phyloP scores from a whole-genome alignment of 1,284 basidiomycete genomes.

The Cystobasidium sp. region DNA sequence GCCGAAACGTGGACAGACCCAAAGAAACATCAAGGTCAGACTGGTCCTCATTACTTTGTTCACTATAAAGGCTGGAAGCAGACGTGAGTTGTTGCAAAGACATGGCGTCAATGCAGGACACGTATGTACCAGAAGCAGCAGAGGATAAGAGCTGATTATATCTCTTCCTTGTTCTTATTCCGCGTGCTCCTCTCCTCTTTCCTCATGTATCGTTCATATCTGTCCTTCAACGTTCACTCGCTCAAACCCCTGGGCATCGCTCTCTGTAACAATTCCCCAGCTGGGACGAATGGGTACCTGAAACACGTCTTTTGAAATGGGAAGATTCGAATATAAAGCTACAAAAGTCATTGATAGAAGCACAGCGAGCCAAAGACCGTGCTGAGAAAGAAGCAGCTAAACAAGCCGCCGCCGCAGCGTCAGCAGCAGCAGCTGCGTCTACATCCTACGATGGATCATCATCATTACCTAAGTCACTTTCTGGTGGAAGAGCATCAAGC shows the following conservation, averaged over 20 bases:
- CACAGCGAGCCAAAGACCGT: slow-evolving; percentile 63
- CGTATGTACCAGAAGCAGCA: no score
- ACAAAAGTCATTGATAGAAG: slow-evolving; percentile 64
- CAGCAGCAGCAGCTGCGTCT: slow-evolving; percentile 41
- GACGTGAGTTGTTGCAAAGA: slow-evolving; percentile 66
- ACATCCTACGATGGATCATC: slow-evolving; percentile 51
- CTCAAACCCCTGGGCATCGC: no score
- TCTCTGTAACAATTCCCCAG: slow-evolving; percentile 58
- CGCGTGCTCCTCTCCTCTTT: slow-evolving; percentile 19
- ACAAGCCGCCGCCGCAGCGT: slow-evolving; percentile 45
- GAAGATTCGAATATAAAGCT: slow-evolving; percentile 82
- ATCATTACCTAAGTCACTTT: neutral
- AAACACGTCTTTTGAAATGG: slow-evolving; percentile 78
- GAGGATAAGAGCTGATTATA: no score
- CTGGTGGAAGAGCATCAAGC: slow-evolving; percentile 10
- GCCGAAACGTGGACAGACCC: slow-evolving; percentile 74
- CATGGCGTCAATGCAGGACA: no score
- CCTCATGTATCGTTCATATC: neutral
- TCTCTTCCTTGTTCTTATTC: neutral
- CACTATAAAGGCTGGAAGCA: slow-evolving; percentile 99
- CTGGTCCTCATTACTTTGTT: slow-evolving; percentile 87
- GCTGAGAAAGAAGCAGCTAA: slow-evolving; percentile 55
- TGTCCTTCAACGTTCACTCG: neutral
- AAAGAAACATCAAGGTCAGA: slow-evolving; percentile 67
- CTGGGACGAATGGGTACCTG: slow-evolving; percentile 98